Base-by-base conservation (phyloP, 257 asterid species). In the Solanum appendiculatum region DNA sequence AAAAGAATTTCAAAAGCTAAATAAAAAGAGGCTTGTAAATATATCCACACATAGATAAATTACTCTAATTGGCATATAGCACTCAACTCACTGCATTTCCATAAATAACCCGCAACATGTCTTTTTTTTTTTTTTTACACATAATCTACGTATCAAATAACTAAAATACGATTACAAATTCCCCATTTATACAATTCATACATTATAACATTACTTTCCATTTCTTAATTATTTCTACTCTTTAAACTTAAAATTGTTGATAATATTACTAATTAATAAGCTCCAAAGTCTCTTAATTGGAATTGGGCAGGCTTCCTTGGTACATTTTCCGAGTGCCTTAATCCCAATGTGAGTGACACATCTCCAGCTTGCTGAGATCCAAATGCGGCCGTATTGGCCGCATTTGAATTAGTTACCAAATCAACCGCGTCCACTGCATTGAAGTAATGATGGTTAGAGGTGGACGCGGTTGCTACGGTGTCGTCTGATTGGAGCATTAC, bases 311-410 rank as follows among this genome's bases (percentile, higher is more conserved):
- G 89, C 90, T 91, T 91, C 69, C 91, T 91, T 2, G 95, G 94
- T 86, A 91, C 88, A 91, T 92, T 94, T 18, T 92, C 94, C 3
- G 95, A 87, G 48, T 91, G 95, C 88, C 93, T 88, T 13, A 95
- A 94, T 56, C 98, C 98, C 92, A 94, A 88, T 14, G 98, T 93
- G 20, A 94, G 92, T 51, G 98, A 93, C 74, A 94, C 95, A 90
- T 91, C 93, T 18, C 92, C 92, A 70, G 90, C 94, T 20, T 87
- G 88, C 21, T 73, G 89, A 14, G 89, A 37, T 66, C 92, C 94
- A 21, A 64, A 77, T 33, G 84, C 13, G 11, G 82, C 51, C 36
- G 12, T 18, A 18, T 9, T 16, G 3, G 20, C 18, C 6, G 20
- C 21, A 48, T 81, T 48, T 81, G 68, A 20, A 27, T 29, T 44